phyloP scores from a whole-genome alignment of 331 rosid species.

The Quercus lobata region DNA sequence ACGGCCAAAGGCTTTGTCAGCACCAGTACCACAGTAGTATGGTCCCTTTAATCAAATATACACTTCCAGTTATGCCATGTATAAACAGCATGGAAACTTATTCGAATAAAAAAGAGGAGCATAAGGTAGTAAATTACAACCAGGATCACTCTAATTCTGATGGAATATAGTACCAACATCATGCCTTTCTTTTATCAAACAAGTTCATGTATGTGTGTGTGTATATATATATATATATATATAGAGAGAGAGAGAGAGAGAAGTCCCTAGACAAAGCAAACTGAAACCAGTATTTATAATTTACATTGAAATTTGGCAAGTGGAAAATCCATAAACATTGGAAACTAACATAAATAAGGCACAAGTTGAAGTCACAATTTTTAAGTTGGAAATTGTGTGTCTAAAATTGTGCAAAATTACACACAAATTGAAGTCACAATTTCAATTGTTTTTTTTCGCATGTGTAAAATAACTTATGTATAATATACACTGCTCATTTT shows the following conservation, averaged over 20 bases:
- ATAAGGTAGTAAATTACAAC: not conserved
- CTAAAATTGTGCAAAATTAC: too few species aligned
- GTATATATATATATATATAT: too few species aligned
- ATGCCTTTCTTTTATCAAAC: not conserved
- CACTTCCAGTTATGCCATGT: not conserved
- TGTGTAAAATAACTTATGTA: too few species aligned
- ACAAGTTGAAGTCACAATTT: too few species aligned
- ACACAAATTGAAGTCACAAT: too few species aligned
- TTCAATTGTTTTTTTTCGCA: too few species aligned
- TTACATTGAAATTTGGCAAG: not conserved
- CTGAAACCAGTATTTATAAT: not conserved
- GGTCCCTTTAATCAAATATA: slow-evolving; percentile 64
- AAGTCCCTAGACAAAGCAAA: not conserved
- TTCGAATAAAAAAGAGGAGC: not conserved
- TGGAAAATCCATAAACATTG: not conserved
- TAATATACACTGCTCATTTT: too few species aligned
- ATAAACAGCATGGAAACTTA: not conserved
- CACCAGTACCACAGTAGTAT: slow-evolving; percentile 80
- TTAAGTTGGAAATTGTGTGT: too few species aligned
- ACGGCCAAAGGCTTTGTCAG: slow-evolving; percentile 95
- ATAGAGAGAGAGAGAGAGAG: too few species aligned
- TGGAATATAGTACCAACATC: not conserved
- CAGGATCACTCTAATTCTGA: not conserved
- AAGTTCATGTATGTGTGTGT: not conserved
- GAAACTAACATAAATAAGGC: not conserved